Evolutionary conservation across 2,329 filamentous ascomycete species (phyloP), one percentile per base, ranked within the genome.

Genomic region (Aspergillus nomiae): DNA sequence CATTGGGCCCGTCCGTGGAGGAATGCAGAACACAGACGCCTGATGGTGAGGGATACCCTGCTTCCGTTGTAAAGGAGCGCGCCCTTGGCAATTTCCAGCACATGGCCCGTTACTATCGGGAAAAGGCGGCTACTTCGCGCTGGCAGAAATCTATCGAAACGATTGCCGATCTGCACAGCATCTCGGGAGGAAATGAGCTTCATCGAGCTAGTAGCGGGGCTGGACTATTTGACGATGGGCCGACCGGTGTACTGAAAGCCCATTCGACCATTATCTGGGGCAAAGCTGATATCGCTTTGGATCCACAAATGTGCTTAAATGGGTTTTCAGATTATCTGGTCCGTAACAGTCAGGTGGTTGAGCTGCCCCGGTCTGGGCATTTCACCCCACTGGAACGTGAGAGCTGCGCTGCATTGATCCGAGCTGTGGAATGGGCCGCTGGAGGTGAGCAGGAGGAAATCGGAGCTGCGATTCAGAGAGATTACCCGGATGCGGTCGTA

Each of bases 221-320:
- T 0, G 79, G 78, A 0, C 60, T 85, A 16, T 83, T 83, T 65
- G 77, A 81, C 30, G 77, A 80, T 8, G 78, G 76, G 0, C 79
- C 79, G 3, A 68, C 74, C 12, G 84, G 84, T 3, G 73, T 78
- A 3, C 72, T 88, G 26, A 83, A 82, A 63, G 84, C 83, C 12
- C 81, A 81, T 21, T 77, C 83, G 16, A 87, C 85, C 7, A 70
- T 87, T 21, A 65, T 88, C 46, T 85, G 84, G 76, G 86, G 85
- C 2, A 73, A 82, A 66, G 69, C 78, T 26, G 86, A 88, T 69
- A 69, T 76, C 12, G 85, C 85, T 7, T 78, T 87, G 43, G 81
- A 85, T 56, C 74, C 73, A 48, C 73, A 76, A 14, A 73, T 88
- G 32, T 81, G 78, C 30, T 71, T 87, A 30, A 82, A 85, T 58